These are phyloP conservation scores for Pythium dissimile DNA, from an alignment of 352 stramenopile species.

Conservation along the genomic window DNA sequence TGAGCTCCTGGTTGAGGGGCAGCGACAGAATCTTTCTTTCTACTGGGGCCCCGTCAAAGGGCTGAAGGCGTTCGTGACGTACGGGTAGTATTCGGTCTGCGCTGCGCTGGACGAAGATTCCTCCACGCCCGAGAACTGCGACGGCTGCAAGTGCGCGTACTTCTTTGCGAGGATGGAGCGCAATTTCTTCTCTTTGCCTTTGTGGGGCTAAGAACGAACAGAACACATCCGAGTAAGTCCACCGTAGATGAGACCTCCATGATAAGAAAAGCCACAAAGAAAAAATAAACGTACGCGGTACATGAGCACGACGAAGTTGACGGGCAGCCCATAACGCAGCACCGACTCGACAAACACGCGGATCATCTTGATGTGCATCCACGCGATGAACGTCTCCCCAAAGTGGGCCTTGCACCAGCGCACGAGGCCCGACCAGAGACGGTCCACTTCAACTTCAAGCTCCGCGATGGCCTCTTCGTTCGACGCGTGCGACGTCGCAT, in stretches of 20 bases:
- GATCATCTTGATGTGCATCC: conserved; percentile 98
- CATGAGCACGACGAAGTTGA: conserved; percentile 92
- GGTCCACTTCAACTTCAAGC: conserved; percentile 90
- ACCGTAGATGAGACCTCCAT: not conserved
- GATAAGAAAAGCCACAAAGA: not conserved
- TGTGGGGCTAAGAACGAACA: conserved; percentile 43
- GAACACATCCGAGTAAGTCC: not conserved
- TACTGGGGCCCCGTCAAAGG: conserved; percentile 34
- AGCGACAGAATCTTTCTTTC: no score
- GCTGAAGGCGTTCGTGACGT: conserved; percentile 80
- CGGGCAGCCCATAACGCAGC: conserved; percentile 95
- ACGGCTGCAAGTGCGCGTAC: conserved; percentile 81
- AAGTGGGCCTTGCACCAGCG: conserved; percentile 99
- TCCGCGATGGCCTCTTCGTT: conserved; percentile 87
- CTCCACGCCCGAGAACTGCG: conserved; percentile 78
- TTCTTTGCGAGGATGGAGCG: conserved; percentile 76
- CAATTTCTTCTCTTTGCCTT: conserved; percentile 83
- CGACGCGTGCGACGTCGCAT: conserved; percentile 83
- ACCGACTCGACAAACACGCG: conserved; percentile 97
- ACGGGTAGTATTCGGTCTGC: conserved; percentile 78
- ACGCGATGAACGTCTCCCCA: conserved; percentile 96
- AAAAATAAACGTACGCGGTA: conserved; percentile 55
- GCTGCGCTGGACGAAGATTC: conserved; percentile 48
- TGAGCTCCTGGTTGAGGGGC: no score
- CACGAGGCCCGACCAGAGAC: conserved; percentile 92